These are phyloP conservation scores for Hsuehochloa calcarea DNA, from an alignment of 176 grass and related monocot genomes.

Conservation along the genomic window DNA sequence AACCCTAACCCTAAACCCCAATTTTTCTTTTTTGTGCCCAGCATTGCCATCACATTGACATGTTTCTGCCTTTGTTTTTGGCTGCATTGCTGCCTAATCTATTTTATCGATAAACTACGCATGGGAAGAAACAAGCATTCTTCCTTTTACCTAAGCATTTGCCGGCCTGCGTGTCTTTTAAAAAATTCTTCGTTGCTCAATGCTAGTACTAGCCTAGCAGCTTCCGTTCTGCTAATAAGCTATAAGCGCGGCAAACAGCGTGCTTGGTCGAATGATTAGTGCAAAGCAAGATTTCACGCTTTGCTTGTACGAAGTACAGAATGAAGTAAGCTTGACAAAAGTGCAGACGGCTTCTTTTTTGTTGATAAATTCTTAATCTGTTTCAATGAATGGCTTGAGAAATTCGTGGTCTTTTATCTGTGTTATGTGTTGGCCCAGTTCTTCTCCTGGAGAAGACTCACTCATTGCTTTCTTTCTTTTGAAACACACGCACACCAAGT, in stretches of 20 bases:
- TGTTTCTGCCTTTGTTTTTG: background rate
- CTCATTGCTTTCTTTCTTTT: no score
- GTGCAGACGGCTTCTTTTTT: background rate
- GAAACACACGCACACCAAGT: no score
- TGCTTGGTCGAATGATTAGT: background rate
- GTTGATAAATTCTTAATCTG: background rate
- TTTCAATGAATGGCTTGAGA: background rate
- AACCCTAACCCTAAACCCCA: constrained; percentile 45
- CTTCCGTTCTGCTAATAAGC: background rate
- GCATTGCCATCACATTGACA: background rate
- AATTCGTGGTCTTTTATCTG: background rate
- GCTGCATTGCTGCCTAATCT: background rate
- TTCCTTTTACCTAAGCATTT: background rate
- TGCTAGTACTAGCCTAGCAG: background rate
- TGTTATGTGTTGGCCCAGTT: no score
- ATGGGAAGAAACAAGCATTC: background rate
- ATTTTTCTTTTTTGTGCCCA: background rate
- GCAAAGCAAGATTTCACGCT: background rate
- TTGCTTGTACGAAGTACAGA: background rate
- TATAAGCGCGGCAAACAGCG: background rate
- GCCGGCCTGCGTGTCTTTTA: background rate
- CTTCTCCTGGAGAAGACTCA: no score
- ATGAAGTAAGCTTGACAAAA: background rate
- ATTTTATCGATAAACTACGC: background rate
- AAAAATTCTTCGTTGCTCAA: background rate